These are phyloP conservation scores for Chalciporus sphaerocephalus DNA, from an alignment of 768 basidiomycete genomes.

Conservation along the genomic window DNA sequence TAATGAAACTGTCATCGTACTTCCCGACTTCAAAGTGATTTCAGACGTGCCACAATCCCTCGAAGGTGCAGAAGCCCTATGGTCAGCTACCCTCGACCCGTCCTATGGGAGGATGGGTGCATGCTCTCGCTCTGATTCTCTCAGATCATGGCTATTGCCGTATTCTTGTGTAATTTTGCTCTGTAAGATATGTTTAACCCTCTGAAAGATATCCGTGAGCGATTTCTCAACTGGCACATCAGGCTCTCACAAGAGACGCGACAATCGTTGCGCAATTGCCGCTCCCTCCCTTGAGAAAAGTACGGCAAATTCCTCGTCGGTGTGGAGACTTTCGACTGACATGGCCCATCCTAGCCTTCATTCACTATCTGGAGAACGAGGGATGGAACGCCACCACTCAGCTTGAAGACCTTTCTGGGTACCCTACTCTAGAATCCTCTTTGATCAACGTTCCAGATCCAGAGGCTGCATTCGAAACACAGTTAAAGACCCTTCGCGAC, in stretches of 20 bases:
- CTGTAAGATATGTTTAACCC: conserved; percentile 55
- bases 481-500: conserved; percentile 43
- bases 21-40: conserved; percentile 89
- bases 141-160: conserved; percentile 77
- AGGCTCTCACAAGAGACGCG: conserved; percentile 93
- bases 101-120: conserved; percentile 46
- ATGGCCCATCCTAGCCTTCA: conserved; percentile 45
- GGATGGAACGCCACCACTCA: conserved; percentile 78
- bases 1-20: conserved; percentile 76
- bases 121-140: conserved; percentile 39
- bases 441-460: conserved; percentile 33
- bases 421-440: conserved; percentile 26
- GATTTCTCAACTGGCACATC: conserved; percentile 4
- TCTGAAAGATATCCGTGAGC: neutral
- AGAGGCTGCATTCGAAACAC: conserved; percentile 48
- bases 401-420: conserved; percentile 51
- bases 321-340: conserved; percentile 7
- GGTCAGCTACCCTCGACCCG: conserved; percentile 60
- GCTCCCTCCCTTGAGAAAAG: conserved; percentile 80
- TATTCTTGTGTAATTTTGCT: conserved; percentile 88
- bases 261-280: conserved; percentile 86
- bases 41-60: conserved; percentile 61
- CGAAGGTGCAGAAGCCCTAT: conserved; percentile 67
- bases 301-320: conserved; percentile 31
- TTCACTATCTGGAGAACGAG: conserved; percentile 54